Base-by-base conservation (phyloP, 2,329 filamentous ascomycete species). In the Graphilbum fragrans region DNA sequence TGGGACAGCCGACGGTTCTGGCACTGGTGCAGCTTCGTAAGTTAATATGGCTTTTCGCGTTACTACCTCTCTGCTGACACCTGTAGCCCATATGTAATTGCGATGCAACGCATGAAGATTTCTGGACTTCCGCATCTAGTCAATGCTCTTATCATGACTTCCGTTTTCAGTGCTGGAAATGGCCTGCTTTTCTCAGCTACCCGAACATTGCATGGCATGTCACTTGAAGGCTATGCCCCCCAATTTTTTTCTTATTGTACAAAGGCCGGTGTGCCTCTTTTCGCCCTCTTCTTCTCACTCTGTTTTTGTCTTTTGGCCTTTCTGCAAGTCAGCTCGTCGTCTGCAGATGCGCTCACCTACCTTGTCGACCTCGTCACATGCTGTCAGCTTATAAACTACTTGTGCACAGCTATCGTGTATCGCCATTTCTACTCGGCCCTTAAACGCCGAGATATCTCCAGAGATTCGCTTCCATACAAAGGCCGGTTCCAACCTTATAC, bases 271-370 rank as follows among this genome's bases (percentile, higher is more conserved):
- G 64, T 67, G 1, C 77, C 79, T 1, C 80, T 32, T 35, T 49
- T 45, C 44, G 41, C 48, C 25, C 38, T 41, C 21, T 45, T 41
- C 35, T 40, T 51, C 19, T 62, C 79, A 29, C 81, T 80, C 18
- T 77, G 82, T 5, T 80, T 78, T 2, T 77, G 80, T 44, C 66
- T 84, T 18, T 75, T 84, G 53, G 75, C 78, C 38, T 84, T 79
- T 69, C 69, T 72, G 8, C 69, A 75, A 47, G 77, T 83, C 50
- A 72, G 66, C 31, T 67, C 66, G 50, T 57, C 61, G 41, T 65
- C 74, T 0, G 64, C 72, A 3, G 64, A 71, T 33, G 77, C 80
- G 8, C 58, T 81, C 49, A 64, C 62, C 23, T 80, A 74, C 72
- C 69, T 80, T 44, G 64, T 75, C 48, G 74, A 70, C 54, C 60